phyloP scores from a whole-genome alignment of 352 stramenopile species.

The Phytophthora uliginosa region DNA sequence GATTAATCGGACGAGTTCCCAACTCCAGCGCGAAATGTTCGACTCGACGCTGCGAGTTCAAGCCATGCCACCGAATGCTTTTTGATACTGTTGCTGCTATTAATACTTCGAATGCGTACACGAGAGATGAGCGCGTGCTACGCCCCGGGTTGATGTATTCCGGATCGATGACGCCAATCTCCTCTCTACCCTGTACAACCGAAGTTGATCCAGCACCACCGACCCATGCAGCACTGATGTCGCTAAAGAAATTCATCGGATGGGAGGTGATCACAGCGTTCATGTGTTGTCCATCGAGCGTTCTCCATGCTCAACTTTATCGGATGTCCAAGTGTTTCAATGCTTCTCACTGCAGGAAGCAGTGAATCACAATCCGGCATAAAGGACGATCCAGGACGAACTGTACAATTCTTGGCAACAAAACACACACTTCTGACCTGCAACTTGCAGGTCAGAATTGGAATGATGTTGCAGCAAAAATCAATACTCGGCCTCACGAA shows the following conservation, averaged over 20 bases:
- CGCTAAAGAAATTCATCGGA: conserved; percentile 19
- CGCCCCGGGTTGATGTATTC: too few relatives aligned
- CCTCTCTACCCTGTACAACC: background rate
- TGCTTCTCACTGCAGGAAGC: background rate
- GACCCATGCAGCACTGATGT: background rate
- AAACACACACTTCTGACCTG: too few relatives aligned
- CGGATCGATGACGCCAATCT: background rate
- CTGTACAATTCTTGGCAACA: too few relatives aligned
- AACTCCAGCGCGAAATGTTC: background rate
- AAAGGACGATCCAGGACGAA: too few relatives aligned
- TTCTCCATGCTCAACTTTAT: background rate
- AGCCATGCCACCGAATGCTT: background rate
- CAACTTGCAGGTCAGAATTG: too few relatives aligned
- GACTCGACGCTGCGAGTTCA: background rate
- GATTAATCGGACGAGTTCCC: background rate
- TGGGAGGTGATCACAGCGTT: background rate
- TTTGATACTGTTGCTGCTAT: background rate
- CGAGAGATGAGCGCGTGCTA: background rate
- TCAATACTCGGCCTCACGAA: background rate
- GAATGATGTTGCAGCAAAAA: background rate
- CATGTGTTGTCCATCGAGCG: background rate
- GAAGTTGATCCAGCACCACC: background rate
- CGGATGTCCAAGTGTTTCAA: background rate
- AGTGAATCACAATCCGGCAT: background rate
- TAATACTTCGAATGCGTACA: background rate